Conservation (phyloP, 192 early-diverging fungal species). For the Backusella mclennaniae region DNA sequence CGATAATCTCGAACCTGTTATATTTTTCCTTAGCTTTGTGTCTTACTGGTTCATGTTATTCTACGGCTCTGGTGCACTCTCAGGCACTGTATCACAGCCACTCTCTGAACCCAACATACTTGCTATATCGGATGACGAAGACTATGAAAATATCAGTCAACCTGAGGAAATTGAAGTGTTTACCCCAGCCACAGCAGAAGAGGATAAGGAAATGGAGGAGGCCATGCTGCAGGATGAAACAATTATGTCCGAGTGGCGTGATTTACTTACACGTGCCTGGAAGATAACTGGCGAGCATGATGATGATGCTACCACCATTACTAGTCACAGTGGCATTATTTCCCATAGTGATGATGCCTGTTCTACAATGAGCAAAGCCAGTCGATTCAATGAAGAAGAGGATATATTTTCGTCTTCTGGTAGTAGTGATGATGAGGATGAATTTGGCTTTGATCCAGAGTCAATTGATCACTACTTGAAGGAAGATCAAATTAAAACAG, state of each 20-base stretch:
- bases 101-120: neutral
- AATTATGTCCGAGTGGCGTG: slow-evolving; percentile 32
- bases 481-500: slow-evolving; percentile 22
- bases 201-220: slow-evolving; percentile 23
- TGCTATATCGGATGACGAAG: neutral
- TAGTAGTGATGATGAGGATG: slow-evolving; percentile 16
- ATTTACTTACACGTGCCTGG: slow-evolving; percentile 34
- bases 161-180: slow-evolving; percentile 6
- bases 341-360: slow-evolving; percentile 12
- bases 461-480: slow-evolving; percentile 3
- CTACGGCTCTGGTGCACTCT: neutral
- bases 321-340: neutral
- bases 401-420: neutral
- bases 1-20: slow-evolving; percentile 7
- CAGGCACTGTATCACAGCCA: neutral
- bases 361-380: slow-evolving; percentile 18
- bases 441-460: slow-evolving; percentile 21
- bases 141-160: neutral
- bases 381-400: slow-evolving; percentile 28
- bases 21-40: slow-evolving; percentile 13
- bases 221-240: slow-evolving; percentile 25
- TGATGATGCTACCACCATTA: neutral
- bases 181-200: slow-evolving; percentile 9
- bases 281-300: slow-evolving; percentile 2
- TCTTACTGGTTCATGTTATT: slow-evolving; percentile 5